Conservation (phyloP, 345 rosid genomes). For the Lepidium sativum region DNA sequence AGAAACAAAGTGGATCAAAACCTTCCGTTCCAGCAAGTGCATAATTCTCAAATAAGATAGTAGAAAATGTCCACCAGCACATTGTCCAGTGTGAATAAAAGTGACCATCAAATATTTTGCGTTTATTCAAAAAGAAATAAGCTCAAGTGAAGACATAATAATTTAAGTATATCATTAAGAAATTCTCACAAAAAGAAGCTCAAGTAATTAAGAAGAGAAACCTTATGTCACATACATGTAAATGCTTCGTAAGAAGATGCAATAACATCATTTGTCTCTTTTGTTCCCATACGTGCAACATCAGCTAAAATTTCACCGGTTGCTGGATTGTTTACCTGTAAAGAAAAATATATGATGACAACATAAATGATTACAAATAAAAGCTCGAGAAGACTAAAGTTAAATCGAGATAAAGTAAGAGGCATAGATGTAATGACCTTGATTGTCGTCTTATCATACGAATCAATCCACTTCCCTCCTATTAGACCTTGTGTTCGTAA, state of each 20-base stretch:
- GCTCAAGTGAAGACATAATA: not conserved
- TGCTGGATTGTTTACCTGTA: constrained; percentile 82
- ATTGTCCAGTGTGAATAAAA: not conserved
- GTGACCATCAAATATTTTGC: not conserved
- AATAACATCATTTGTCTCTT: constrained; percentile 84
- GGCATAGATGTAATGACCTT: constrained; percentile 35
- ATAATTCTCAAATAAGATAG: not conserved
- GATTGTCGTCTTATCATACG: constrained; percentile 60
- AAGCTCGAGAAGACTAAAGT: not conserved
- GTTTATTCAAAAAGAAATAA: no score
- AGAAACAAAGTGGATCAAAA: constrained; percentile 12
- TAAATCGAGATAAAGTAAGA: not conserved
- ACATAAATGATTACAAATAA: not conserved
- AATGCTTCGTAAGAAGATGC: constrained; percentile 75
- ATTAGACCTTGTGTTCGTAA: constrained; percentile 65
- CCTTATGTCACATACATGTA: constrained; percentile 37
- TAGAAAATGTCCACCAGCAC: not conserved
- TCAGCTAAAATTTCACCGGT: constrained; percentile 70
- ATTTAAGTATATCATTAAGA: not conserved
- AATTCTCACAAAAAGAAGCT: not conserved
- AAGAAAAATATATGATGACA: not conserved
- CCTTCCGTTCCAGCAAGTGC: constrained; percentile 1
- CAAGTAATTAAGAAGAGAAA: not conserved
- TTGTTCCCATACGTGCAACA: constrained; percentile 74
- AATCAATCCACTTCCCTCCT: constrained; percentile 83